Percentiles rank a stretch among this genome's conserved stretches.
phyloP scores from a whole-genome alignment of 768 basidiomycete genomes.

The Naganishia friedmannii region DNA sequence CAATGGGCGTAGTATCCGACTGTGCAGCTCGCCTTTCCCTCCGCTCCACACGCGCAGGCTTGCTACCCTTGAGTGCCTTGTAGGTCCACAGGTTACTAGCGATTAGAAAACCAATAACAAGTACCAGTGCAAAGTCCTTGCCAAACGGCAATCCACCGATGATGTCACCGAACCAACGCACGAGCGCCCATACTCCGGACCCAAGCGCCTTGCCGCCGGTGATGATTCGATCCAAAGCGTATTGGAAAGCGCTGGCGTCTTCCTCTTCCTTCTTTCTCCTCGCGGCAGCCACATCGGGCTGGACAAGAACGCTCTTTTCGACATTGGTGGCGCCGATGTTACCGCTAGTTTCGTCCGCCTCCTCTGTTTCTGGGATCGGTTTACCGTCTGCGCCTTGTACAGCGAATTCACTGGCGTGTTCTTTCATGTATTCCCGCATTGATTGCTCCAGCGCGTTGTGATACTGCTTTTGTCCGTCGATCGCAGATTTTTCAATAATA shows the following conservation, averaged over 20 bases:
- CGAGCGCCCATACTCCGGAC: conserved; percentile 35
- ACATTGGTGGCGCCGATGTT: conserved; percentile 30
- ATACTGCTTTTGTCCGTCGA: conserved; percentile 87
- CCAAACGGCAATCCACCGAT: conserved; percentile 36
- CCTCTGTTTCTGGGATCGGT: conserved; percentile 47
- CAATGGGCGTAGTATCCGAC: background rate
- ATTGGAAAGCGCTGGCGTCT: conserved; percentile 38
- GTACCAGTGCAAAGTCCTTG: conserved; percentile 32
- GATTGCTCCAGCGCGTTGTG: conserved; percentile 76
- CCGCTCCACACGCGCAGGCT: conserved; percentile 13
- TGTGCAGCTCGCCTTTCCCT: conserved; percentile 9
- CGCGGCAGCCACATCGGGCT: conserved; percentile 36
- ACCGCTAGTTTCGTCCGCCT: conserved; percentile 47
- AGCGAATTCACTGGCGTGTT: conserved; percentile 84
- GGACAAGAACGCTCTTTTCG: conserved; percentile 25
- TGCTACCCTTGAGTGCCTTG: conserved; percentile 31
- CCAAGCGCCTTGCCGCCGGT: conserved; percentile 37
- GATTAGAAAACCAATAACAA: conserved; percentile 39
- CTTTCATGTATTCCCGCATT: conserved; percentile 83
- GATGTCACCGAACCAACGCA: conserved; percentile 36
- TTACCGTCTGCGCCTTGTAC: conserved; percentile 62
- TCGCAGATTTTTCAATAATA: conserved; percentile 84
- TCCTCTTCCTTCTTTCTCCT: conserved; percentile 38
- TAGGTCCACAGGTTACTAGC: conserved; percentile 48
- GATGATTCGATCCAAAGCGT: conserved; percentile 39